Percentiles rank a stretch among this genome's conserved stretches.
Evolutionary conservation across 164 flowering plant genomes (phyloP).

Genomic region (grape (Vitis vinifera)): DNA sequence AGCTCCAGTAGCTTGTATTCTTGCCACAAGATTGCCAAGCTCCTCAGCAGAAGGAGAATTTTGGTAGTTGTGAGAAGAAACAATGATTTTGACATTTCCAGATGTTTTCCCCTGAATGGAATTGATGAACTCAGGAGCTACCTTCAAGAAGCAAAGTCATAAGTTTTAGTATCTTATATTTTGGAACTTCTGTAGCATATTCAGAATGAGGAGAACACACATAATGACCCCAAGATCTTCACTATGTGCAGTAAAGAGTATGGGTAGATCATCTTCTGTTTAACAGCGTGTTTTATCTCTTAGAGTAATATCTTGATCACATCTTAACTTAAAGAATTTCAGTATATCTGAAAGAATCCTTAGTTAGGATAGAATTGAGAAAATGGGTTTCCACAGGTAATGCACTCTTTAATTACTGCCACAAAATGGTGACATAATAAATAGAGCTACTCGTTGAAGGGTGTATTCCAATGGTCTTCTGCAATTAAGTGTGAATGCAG

Average conservation of each 20-base stretch:
- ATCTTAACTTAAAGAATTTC: neutral
- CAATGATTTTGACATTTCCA: constrained; percentile 54
- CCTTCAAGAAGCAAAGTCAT: constrained; percentile 31
- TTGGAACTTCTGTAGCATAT: neutral
- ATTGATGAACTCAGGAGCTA: constrained; percentile 50
- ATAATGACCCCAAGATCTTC: neutral
- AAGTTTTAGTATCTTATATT: neutral
- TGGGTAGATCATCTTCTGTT: neutral
- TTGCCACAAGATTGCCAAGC: constrained; percentile 54
- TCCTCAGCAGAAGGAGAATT: constrained; percentile 65
- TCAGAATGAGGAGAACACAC: neutral
- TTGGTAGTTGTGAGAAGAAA: constrained; percentile 69
- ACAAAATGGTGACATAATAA: neutral
- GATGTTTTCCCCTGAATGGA: constrained; percentile 45
- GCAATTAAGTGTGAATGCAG: neutral
- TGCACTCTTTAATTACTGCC: neutral
- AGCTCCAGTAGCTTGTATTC: constrained; percentile 73
- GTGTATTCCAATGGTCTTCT: neutral
- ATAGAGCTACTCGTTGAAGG: neutral
- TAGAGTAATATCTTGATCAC: neutral
- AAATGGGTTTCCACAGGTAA: neutral
- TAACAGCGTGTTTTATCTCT: neutral
- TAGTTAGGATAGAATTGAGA: neutral
- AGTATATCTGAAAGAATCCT: neutral
- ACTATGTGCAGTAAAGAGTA: neutral